Conservation (phyloP, 1,284 basidiomycete genomes). For the Tilletiaria anomala region DNA sequence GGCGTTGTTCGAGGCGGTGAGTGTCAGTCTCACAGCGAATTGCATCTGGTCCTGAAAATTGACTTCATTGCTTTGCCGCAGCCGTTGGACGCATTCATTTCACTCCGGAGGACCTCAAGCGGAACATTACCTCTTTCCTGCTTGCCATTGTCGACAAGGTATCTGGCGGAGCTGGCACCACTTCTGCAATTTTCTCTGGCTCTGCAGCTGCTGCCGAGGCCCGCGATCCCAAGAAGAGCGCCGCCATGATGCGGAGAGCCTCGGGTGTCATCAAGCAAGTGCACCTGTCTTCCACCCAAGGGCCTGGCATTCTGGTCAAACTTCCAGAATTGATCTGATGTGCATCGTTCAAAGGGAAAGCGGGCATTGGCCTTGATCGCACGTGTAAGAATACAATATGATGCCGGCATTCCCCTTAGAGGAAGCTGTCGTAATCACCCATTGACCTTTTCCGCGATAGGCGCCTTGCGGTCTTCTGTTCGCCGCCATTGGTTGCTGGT, state of each 20-base stretch:
- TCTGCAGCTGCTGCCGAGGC: too few species aligned
- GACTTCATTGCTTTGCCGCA: neutral
- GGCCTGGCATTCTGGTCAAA: slow-evolving; percentile 61
- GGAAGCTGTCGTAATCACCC: too few species aligned
- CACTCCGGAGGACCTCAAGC: slow-evolving; percentile 57
- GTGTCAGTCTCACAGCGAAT: neutral
- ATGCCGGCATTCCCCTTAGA: too few species aligned
- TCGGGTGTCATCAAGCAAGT: slow-evolving; percentile 45
- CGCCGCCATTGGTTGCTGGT: too few species aligned
- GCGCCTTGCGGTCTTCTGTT: too few species aligned
- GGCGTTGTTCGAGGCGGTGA: slow-evolving; percentile 63
- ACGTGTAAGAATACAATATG: too few species aligned
- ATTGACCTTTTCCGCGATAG: too few species aligned
- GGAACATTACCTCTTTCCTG: slow-evolving; percentile 66
- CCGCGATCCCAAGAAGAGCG: too few species aligned
- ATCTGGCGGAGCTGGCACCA: too few species aligned
- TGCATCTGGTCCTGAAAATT: neutral
- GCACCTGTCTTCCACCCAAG: slow-evolving; percentile 67
- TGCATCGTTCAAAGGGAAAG: too few species aligned
- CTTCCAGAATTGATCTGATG: slow-evolving; percentile 20
- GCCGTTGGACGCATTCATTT: slow-evolving; percentile 48
- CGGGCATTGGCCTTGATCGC: too few species aligned
- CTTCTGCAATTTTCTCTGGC: too few species aligned
- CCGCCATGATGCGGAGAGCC: slow-evolving; percentile 11
- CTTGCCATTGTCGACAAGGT: slow-evolving; percentile 48